Base-by-base conservation (phyloP, 805 yeast species). In the Candida vartiovaarae region DNA sequence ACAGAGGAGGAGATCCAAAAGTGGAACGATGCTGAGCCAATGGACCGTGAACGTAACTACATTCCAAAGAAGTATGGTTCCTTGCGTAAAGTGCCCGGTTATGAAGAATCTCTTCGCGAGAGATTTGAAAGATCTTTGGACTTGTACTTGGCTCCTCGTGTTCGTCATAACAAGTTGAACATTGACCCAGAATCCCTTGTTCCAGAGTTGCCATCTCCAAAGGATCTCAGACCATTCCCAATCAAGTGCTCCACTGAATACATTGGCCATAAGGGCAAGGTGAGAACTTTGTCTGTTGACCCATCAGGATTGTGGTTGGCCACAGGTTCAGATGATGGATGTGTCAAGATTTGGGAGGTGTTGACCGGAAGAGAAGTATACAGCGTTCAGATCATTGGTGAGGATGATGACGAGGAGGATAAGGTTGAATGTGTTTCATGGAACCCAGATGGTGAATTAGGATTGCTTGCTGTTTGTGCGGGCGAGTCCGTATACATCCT, bases 291-390 rank as follows among this genome's bases (percentile, higher is more conserved):
- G 28, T 78, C 90, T 7, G 75, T 91, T 39, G 95, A 91, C 61
- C 95, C 96, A 40, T 72, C 80, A 30, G 99, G 99, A 4, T 72
- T 84, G 55, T 93, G 96, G 93, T 70, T 93, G 44, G 99, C 99
- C 23, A 93, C 99, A 4, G 99, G 97, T 46, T 85, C 95, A 15
- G 98, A 93, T 62, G 99, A 93, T 62, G 98, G 98, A 43, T 76
- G 90, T 15, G 90, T 93, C 6, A 76, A 96, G 54, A 75, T 93
- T n/a, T 93, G 99, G 98, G 99, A 93, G 68, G 82, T 89, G 20
- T 68, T 89, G 47, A 87, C 97, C 5, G 99, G 99, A 38, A 81
- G 99, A 66, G 95, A 91, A 70, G 86, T 91, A 41, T 86, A 78
- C 73, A 76, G 78, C 48, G 69, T 76, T n/a, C 66, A 67, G 44